These are phyloP conservation scores for Melanomma pulvis-pyrius DNA, from an alignment of 495 filamentous ascomycete species.

Conservation along the genomic window DNA sequence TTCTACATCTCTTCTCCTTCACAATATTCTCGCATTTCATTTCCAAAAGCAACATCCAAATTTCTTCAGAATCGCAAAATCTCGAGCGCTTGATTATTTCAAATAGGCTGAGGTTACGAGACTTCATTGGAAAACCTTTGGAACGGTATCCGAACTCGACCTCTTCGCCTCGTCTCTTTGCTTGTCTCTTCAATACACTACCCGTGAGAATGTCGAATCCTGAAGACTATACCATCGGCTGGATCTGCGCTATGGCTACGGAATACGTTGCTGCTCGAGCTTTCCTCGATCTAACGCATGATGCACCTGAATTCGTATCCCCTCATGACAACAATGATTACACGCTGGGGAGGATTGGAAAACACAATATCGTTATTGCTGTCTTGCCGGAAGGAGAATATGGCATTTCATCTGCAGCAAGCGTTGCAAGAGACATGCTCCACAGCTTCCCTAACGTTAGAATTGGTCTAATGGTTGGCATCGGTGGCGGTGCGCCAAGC, in stretches of 20 bases:
- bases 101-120: background rate
- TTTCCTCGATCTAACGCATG: constrained; percentile 46
- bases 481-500: constrained; percentile 26
- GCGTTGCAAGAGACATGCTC: constrained; percentile 24
- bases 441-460: constrained; percentile 26
- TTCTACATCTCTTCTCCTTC: background rate
- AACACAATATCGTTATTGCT: constrained; percentile 47
- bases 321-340: constrained; percentile 46
- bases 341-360: constrained; percentile 42
- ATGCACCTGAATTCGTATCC: constrained; percentile 31
- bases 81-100: background rate
- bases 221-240: constrained; percentile 43
- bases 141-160: background rate
- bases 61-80: background rate
- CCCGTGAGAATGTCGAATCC: constrained; percentile 1
- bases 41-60: background rate
- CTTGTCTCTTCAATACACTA: background rate
- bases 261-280: constrained; percentile 44
- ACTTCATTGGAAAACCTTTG: background rate
- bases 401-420: constrained; percentile 17
- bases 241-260: constrained; percentile 47
- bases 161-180: background rate
- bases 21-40: background rate
- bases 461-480: constrained; percentile 32
- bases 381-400: constrained; percentile 40